phyloP scores from a whole-genome alignment of 2,329 filamentous ascomycete genomes.

The Trichoderma arundinaceum region DNA sequence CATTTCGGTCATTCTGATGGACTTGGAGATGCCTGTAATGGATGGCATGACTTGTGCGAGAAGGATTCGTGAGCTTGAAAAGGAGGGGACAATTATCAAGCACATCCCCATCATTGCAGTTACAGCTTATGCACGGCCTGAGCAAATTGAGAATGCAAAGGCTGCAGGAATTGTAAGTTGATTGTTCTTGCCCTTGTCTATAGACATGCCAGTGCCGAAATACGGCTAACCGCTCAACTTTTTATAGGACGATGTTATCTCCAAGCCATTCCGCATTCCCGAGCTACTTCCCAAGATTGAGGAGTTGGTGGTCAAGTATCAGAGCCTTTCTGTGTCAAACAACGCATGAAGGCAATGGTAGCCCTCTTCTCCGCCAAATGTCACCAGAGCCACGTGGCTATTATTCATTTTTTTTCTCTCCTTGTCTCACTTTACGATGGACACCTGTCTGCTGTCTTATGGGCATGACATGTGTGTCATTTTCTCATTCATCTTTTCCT shows the following conservation, averaged over 20 bases:
- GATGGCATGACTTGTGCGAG: slow-evolving; percentile 76
- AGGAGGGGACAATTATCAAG: slow-evolving; percentile 61
- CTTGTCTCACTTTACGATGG: background rate
- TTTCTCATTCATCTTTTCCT: background rate
- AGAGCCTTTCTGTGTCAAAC: slow-evolving; percentile 40
- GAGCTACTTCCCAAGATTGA: slow-evolving; percentile 72
- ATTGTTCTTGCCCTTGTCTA: background rate
- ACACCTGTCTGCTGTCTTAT: background rate
- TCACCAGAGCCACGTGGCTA: background rate
- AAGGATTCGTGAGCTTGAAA: slow-evolving; percentile 71
- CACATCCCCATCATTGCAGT: slow-evolving; percentile 83
- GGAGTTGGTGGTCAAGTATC: slow-evolving; percentile 55
- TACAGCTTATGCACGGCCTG: slow-evolving; percentile 78
- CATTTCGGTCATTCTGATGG: slow-evolving; percentile 76
- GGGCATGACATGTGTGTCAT: background rate
- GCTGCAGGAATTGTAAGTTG: slow-evolving; percentile 72
- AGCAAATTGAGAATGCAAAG: slow-evolving; percentile 75
- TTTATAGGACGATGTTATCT: slow-evolving; percentile 72
- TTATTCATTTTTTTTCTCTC: background rate
- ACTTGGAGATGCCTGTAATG: slow-evolving; percentile 85
- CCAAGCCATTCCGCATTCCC: slow-evolving; percentile 79
- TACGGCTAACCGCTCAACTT: background rate
- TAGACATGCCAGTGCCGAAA: background rate
- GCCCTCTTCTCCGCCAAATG: background rate
- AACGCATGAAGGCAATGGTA: slow-evolving; percentile 27